Evolutionary conservation across 352 stramenopile species (phyloP), one percentile per base, ranked within the genome.

Genomic region (Peronospora tabacina): DNA sequence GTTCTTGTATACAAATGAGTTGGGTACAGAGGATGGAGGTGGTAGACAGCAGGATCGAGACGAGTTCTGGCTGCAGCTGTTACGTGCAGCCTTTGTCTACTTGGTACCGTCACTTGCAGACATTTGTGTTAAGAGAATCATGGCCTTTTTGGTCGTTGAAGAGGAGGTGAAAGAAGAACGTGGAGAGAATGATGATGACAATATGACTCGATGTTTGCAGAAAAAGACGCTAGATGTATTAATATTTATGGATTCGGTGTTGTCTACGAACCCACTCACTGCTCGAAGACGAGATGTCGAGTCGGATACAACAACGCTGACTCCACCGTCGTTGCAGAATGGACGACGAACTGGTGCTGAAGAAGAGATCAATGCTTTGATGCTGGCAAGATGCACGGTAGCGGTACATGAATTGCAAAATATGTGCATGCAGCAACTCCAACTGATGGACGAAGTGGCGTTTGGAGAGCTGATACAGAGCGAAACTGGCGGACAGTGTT

Each of bases 1-100:
- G 19, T 93, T 80, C 42, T 47, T 93, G 20, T 93, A 93, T 61
- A 87, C 75, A n/a, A 84, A 85, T 38, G 68, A 90, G 28, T 54
- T 86, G 26, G 41, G 28, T 1, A 17, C 20, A 35, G 44, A 53
- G 1, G 37, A 41, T 9, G 30, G 41, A 11, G 29, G 38, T 11
- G 49, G 22, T 0, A 54, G 54, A 4, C 11, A 38, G 11, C 22
- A 38, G 16, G 17, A 78, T 24, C 58, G 43, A 24, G 65, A 75
- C 29, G 46, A 72, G 20, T 88, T 87, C 43, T 90, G 76, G 76
- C 65, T 69, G 46, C 72, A 85, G 3, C 38, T 90, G 15, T 41
- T 90, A 38, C 64, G 71, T n/a, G 76, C 80, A 1, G 71, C 80
- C 5, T 88, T 76, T 28, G 61, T 87, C 13, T 90, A 90, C 20